Percentiles rank a stretch among this genome's conserved stretches.
These are phyloP conservation scores for Xylaria cubensis DNA, from an alignment of 495 filamentous ascomycete genomes.

Conservation along the genomic window DNA sequence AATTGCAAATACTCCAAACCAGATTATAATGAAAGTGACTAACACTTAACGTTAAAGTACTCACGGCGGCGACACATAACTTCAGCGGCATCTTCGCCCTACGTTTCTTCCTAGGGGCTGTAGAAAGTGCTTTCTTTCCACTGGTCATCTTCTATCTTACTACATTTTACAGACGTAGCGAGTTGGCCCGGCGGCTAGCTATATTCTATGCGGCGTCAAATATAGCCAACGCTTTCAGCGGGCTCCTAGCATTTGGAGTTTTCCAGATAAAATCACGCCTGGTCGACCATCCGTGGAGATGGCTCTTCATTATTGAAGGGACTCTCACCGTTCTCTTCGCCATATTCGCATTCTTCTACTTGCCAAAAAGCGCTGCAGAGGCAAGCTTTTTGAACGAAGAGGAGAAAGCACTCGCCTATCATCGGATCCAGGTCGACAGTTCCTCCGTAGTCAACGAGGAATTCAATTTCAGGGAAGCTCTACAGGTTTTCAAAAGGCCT, in stretches of 20 bases:
- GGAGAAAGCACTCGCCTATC: conserved; percentile 74
- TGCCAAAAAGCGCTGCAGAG: conserved; percentile 68
- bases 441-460: conserved; percentile 74
- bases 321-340: conserved; percentile 67
- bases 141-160: conserved; percentile 63
- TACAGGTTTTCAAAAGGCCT: conserved; percentile 68
- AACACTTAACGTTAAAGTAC: conserved; percentile 38
- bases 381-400: conserved; percentile 68
- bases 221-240: conserved; percentile 76
- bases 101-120: conserved; percentile 73
- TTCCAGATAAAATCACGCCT: conserved; percentile 65
- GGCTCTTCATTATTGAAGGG: conserved; percentile 81
- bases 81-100: conserved; percentile 72
- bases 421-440: conserved; percentile 76
- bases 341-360: conserved; percentile 72
- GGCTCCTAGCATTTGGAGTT: conserved; percentile 75
- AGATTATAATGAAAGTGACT: neutral
- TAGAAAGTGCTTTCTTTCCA: conserved; percentile 78
- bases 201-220: conserved; percentile 81
- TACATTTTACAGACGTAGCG: conserved; percentile 75
- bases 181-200: conserved; percentile 75
- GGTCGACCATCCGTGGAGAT: conserved; percentile 67
- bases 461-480: conserved; percentile 68
- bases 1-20: neutral
- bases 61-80: conserved; percentile 59